Percentiles rank a stretch among this genome's conserved stretches.
Conservation (phyloP, 257 asterid genomes). For the Solanum etuberosum region DNA sequence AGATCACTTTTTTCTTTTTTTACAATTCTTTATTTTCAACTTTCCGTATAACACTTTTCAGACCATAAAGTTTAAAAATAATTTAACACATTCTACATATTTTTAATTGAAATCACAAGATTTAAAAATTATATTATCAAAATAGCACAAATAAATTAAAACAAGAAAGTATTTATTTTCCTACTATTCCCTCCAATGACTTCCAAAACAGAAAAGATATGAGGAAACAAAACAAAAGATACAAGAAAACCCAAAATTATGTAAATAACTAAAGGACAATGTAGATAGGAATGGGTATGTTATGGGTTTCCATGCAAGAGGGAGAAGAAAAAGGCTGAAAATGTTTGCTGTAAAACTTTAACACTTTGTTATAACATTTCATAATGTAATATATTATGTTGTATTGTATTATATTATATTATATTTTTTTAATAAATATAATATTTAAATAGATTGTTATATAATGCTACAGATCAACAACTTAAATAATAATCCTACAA, state of each 20-base stretch:
- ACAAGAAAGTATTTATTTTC: background rate
- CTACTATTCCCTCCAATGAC: background rate
- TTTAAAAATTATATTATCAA: too few species aligned
- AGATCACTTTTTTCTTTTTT: too few species aligned
- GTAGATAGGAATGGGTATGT: slow-evolving; percentile 33
- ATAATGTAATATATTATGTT: background rate
- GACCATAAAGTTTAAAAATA: too few species aligned
- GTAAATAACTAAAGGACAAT: slow-evolving; percentile 1
- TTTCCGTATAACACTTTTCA: too few species aligned
- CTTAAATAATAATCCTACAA: background rate
- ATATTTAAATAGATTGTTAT: background rate
- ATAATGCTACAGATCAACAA: background rate
- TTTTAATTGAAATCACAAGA: background rate
- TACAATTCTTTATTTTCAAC: too few species aligned
- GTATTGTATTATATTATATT: background rate
- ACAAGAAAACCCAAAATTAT: background rate
- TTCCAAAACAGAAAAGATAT: background rate
- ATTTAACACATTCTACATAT: too few species aligned
- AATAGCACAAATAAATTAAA: background rate
- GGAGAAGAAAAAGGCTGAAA: background rate
- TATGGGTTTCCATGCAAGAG: slow-evolving; percentile 41
- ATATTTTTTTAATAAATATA: background rate
- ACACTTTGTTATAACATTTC: background rate
- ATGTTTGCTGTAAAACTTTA: background rate
- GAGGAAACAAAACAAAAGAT: background rate